A percentile compares a stretch with the other conserved stretches of the same genome.
These are phyloP conservation scores for Monilinia laxa DNA, from an alignment of 2,329 filamentous ascomycete species.

Conservation along the genomic window DNA sequence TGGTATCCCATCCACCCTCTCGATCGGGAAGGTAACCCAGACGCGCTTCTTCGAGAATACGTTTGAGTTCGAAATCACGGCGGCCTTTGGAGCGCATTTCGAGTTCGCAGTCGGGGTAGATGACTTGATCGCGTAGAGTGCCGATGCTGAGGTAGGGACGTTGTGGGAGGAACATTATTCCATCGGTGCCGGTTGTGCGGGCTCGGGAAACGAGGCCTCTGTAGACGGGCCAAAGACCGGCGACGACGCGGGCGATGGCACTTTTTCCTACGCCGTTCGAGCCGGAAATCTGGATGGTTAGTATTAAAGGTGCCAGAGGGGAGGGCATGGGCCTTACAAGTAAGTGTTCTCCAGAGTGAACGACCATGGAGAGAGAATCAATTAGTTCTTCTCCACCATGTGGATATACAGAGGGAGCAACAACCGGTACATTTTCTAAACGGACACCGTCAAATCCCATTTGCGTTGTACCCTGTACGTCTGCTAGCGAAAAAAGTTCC, in stretches of 20 bases:
- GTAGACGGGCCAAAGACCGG: conserved; percentile 94
- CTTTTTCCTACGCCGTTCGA: conserved; percentile 94
- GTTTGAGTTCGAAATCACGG: conserved; percentile 74
- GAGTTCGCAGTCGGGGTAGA: conserved; percentile 91
- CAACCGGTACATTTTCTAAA: conserved; percentile 88
- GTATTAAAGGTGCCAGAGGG: neutral
- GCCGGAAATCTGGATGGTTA: conserved; percentile 68
- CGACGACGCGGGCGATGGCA: conserved; percentile 81
- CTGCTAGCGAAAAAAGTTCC: conserved; percentile 84
- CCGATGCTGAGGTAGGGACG: conserved; percentile 89
- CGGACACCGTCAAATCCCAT: conserved; percentile 93
- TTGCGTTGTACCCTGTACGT: conserved; percentile 90
- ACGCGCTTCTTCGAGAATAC: conserved; percentile 76
- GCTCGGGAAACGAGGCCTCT: conserved; percentile 88
- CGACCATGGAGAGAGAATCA: conserved; percentile 83
- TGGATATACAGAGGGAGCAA: conserved; percentile 85
- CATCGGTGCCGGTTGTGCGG: conserved; percentile 75
- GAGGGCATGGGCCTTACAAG: conserved; percentile 50
- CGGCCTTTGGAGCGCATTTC: conserved; percentile 86
- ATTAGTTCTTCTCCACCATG: conserved; percentile 89
- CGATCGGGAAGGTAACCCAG: conserved; percentile 87
- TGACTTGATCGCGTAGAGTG: conserved; percentile 93
- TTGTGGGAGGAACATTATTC: conserved; percentile 98
- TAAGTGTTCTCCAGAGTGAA: conserved; percentile 87
- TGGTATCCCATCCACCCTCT: conserved; percentile 94